Percentiles rank a stretch among this genome's conserved stretches.
Evolutionary conservation across 305 asterid genomes (phyloP).

Genomic region (Salvia sclarea): DNA sequence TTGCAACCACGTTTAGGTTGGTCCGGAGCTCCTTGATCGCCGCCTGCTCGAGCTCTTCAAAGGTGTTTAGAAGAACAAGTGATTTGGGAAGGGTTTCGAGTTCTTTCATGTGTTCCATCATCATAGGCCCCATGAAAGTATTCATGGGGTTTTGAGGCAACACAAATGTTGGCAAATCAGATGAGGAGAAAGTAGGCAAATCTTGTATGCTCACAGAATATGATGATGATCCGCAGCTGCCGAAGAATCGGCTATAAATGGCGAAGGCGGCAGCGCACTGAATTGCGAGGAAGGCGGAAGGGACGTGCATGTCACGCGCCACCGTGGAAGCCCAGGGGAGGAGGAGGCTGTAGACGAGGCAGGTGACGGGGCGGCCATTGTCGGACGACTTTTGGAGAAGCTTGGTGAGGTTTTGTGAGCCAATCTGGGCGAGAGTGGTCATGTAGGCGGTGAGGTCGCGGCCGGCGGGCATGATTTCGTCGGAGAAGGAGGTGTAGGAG

Average conservation of each 20-base stretch:
- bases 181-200: slow-evolving; percentile 41
- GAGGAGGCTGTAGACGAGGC: slow-evolving; percentile 46
- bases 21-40: slow-evolving; percentile 31
- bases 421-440: slow-evolving; percentile 25
- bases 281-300: slow-evolving; percentile 46
- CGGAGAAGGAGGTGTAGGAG: slow-evolving; percentile 45
- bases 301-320: slow-evolving; percentile 45
- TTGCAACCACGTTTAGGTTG: slow-evolving; percentile 33
- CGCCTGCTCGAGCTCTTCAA: slow-evolving; percentile 43
- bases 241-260: slow-evolving; percentile 42
- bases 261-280: slow-evolving; percentile 53
- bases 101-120: slow-evolving; percentile 45
- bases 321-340: slow-evolving; percentile 54
- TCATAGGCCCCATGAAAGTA: slow-evolving; percentile 21
- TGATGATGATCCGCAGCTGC: slow-evolving; percentile 29
- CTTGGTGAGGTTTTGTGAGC: slow-evolving; percentile 30
- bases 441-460: slow-evolving; percentile 1
- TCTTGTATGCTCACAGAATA: slow-evolving; percentile 34
- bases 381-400: slow-evolving; percentile 20
- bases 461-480: background rate
- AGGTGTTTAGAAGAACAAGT: slow-evolving; percentile 49
- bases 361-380: slow-evolving; percentile 41
- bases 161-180: slow-evolving; percentile 48
- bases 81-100: slow-evolving; percentile 41
- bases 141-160: slow-evolving; percentile 28